Conservation (phyloP, 2,329 filamentous ascomycete species). For the Cladosporium sp. region DNA sequence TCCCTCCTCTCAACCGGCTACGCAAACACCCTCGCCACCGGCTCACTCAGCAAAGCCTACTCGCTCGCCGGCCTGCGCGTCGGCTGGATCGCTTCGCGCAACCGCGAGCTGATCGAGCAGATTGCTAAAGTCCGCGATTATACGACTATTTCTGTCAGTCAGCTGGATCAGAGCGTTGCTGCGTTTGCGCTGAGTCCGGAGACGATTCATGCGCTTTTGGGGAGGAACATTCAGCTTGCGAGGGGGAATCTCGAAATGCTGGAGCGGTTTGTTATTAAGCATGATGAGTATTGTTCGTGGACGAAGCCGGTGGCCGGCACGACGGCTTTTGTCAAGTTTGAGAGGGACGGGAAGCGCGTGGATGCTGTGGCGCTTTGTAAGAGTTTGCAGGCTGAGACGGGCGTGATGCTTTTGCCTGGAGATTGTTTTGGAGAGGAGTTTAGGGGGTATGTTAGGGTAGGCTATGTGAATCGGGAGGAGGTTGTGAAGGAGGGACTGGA, state of each 20-base stretch:
- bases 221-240: slow-evolving; percentile 62
- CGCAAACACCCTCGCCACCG: slow-evolving; percentile 65
- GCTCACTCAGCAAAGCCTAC: slow-evolving; percentile 83
- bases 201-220: slow-evolving; percentile 61
- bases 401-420: slow-evolving; percentile 72
- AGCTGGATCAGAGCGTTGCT: slow-evolving; percentile 74
- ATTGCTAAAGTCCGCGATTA: slow-evolving; percentile 69
- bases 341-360: slow-evolving; percentile 56
- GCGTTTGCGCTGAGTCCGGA: slow-evolving; percentile 65
- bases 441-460: slow-evolving; percentile 70
- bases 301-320: slow-evolving; percentile 73
- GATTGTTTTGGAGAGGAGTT: slow-evolving; percentile 74
- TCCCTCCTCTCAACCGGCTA: slow-evolving; percentile 71
- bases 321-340: slow-evolving; percentile 71
- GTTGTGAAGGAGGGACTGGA: slow-evolving; percentile 64
- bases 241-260: slow-evolving; percentile 63
- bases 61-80: slow-evolving; percentile 75
- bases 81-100: slow-evolving; percentile 75
- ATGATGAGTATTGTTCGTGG: slow-evolving; percentile 64
- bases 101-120: slow-evolving; percentile 57
- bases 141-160: slow-evolving; percentile 81
- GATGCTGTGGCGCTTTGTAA: slow-evolving; percentile 71
- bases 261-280: slow-evolving; percentile 62
- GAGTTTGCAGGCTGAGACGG: slow-evolving; percentile 62
- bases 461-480: slow-evolving; percentile 68